Percentiles rank a stretch among this genome's conserved stretches.
phyloP scores from a whole-genome alignment of 2,329 filamentous ascomycete species.

The Rhynchosporium secalis region DNA sequence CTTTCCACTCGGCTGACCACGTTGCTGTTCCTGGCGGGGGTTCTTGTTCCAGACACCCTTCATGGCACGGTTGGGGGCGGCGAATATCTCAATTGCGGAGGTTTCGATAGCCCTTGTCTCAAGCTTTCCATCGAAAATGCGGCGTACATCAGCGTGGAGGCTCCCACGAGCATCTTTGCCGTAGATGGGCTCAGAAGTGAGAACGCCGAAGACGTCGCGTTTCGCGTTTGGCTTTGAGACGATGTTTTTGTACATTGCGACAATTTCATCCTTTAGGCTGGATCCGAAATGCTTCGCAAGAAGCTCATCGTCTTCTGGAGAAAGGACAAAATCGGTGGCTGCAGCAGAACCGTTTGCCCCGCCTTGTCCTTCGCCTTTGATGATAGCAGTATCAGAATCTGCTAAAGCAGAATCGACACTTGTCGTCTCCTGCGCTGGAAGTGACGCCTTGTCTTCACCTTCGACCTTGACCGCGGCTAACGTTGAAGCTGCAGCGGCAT shows the following conservation, averaged over 20 bases:
- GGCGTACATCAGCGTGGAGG: constrained; percentile 58
- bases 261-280: constrained; percentile 49
- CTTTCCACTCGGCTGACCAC: constrained; percentile 41
- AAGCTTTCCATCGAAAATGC: constrained; percentile 62
- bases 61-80: constrained; percentile 32
- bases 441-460: background rate
- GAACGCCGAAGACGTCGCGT: constrained; percentile 53
- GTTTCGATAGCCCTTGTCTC: constrained; percentile 62
- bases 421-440: background rate
- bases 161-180: constrained; percentile 63
- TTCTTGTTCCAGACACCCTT: constrained; percentile 21
- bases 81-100: constrained; percentile 58
- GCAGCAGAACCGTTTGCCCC: background rate
- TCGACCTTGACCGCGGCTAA: background rate
- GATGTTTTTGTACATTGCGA: constrained; percentile 51
- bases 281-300: constrained; percentile 52
- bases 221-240: constrained; percentile 55
- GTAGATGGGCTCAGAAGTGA: constrained; percentile 54
- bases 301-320: constrained; percentile 46
- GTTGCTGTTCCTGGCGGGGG: constrained; percentile 17
- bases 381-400: background rate
- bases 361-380: constrained; percentile 1
- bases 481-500: background rate
- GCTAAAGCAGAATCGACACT: background rate
- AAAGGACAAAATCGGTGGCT: constrained; percentile 37